Base-by-base conservation (phyloP, 2,329 filamentous ascomycete species). In the Pseudocercospora fuligena region DNA sequence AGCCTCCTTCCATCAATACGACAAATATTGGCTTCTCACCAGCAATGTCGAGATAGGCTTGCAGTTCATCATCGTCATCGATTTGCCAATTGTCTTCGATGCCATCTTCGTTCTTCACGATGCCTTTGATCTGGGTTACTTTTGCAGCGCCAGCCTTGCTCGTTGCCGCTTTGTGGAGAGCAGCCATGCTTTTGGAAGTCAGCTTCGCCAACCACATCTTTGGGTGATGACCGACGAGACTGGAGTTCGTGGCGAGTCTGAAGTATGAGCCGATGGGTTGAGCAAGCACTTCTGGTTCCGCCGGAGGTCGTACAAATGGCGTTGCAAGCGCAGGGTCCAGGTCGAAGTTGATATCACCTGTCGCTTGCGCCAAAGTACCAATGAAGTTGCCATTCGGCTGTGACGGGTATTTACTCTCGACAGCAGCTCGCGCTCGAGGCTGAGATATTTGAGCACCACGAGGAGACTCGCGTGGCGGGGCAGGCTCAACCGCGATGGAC, bases 41-140 rank as follows among this genome's bases (percentile, higher is more conserved):
- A 75, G 92, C 89, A 56, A 85, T 83, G 70, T 69, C 70, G 8
- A 95, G 78, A 78, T 94, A 94, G 0, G 89, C 89, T 66, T 85
- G 85, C 68, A 95, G 77, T 79, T 94, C 91, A 68, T 88, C 86
- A 72, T 94, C 90, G 47, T 89, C 85, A 63, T 89, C 89, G 72
- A 94, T 89, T 63, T 84, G 80, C 73, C 92, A 85, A 16, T 82
- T 82, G 53, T 91, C 82, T 74, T 92, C 90, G 59, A 83, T 83
- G 5, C 86, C 88, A 69, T 83, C 83, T 14, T 61, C 68, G 25
- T 69, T 69, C 58, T 72, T 70, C 2, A 72, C 67, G 19, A 71
- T 33, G 14, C 70, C 70, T 47, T 67, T 66, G 19, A 71, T 60
- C 53, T 66, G 70, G 14, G 64, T 57, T 1, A 69, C 67, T 21